phyloP scores from a whole-genome alignment of 225 moss, liverwort and hornwort genomes.

The Pseudoscleropodium purum region DNA sequence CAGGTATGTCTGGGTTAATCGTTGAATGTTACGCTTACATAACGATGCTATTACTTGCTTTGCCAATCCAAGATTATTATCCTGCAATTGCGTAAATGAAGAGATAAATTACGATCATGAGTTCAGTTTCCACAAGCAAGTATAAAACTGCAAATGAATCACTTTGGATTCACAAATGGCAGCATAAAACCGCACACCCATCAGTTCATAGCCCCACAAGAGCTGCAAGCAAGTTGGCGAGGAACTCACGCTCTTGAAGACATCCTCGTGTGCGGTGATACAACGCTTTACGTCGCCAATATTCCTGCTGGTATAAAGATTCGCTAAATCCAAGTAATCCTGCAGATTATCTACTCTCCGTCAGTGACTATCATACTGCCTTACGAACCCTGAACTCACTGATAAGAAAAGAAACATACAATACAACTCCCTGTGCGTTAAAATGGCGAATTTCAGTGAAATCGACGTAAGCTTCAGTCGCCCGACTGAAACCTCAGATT shows the following conservation, averaged over 20 bases:
- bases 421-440: neutral
- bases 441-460: neutral
- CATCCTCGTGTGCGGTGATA: constrained; percentile 77
- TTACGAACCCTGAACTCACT: neutral
- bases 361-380: neutral
- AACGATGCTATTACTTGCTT: constrained; percentile 96
- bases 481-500: neutral
- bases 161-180: neutral
- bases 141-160: neutral
- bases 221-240: neutral
- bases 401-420: neutral
- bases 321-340: constrained; percentile 94
- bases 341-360: constrained; percentile 16
- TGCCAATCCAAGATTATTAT: constrained; percentile 94
- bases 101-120: neutral
- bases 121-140: neutral
- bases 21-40: constrained; percentile 95
- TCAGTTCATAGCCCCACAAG: neutral
- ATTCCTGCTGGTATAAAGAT: constrained; percentile 67
- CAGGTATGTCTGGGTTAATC: constrained; percentile 98
- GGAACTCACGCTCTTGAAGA: constrained; percentile 67
- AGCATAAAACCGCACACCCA: neutral
- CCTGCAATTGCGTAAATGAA: constrained; percentile 38
- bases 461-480: neutral
- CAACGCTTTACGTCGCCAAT: constrained; percentile 82